These are phyloP conservation scores for Akanthomyces dipterigenus DNA, from an alignment of 2,329 filamentous ascomycete species.

Conservation along the genomic window DNA sequence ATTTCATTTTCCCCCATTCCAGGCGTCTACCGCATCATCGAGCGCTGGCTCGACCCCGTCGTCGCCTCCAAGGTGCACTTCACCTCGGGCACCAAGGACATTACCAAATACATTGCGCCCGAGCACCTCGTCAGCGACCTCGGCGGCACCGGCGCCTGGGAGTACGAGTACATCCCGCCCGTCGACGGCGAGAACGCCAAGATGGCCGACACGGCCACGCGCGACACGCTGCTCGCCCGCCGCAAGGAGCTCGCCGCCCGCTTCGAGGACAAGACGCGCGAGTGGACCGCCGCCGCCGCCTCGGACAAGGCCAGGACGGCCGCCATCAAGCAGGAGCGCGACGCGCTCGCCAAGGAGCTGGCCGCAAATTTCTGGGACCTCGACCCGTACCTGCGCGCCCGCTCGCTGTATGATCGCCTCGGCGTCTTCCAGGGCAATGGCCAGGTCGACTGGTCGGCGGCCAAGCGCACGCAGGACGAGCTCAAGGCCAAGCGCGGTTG, in stretches of 20 bases:
- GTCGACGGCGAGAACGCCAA: slow-evolving; percentile 60
- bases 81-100: slow-evolving; percentile 66
- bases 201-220: slow-evolving; percentile 55
- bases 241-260: slow-evolving; percentile 55
- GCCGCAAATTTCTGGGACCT: slow-evolving; percentile 73
- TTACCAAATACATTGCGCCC: slow-evolving; percentile 63
- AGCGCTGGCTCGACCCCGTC: slow-evolving; percentile 85
- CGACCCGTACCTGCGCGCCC: slow-evolving; percentile 73
- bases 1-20: background rate
- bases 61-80: slow-evolving; percentile 89
- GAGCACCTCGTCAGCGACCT: slow-evolving; percentile 67
- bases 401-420: slow-evolving; percentile 70
- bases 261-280: slow-evolving; percentile 64
- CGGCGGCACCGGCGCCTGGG: slow-evolving; percentile 75
- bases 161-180: slow-evolving; percentile 71
- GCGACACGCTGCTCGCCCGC: slow-evolving; percentile 54
- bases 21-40: slow-evolving; percentile 84
- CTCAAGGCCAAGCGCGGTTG: background rate
- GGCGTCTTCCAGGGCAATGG: slow-evolving; percentile 62
- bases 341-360: slow-evolving; percentile 52
- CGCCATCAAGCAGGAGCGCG: slow-evolving; percentile 46
- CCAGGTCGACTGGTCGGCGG: slow-evolving; percentile 53
- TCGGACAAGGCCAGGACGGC: slow-evolving; percentile 31
- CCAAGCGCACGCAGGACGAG: slow-evolving; percentile 27
- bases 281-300: slow-evolving; percentile 53